Conservation (phyloP, 331 rosid genomes). For the Malus hybrid region DNA sequence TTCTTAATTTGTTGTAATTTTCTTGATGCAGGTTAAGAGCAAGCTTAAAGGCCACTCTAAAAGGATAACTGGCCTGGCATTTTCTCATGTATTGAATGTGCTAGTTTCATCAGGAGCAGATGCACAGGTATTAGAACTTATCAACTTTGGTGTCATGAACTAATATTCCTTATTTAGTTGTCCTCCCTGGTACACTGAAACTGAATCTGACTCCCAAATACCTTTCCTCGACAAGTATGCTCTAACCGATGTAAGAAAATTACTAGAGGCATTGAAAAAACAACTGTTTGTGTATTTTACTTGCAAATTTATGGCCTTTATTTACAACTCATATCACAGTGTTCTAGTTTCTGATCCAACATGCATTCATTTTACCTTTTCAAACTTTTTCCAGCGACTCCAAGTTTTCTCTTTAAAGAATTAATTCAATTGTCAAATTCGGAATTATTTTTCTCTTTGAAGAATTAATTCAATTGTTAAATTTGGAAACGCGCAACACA, state of each 20-base stretch:
- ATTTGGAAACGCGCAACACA: not conserved
- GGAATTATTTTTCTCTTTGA: not conserved
- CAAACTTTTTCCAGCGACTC: not conserved
- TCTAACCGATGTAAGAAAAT: not conserved
- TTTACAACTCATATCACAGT: not conserved
- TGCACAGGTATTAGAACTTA: conserved; percentile 63
- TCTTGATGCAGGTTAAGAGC: conserved; percentile 75
- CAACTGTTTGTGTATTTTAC: not conserved
- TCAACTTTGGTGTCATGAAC: not conserved
- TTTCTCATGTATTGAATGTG: conserved; percentile 75
- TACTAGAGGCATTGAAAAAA: not conserved
- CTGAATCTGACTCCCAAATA: not conserved
- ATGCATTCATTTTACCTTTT: not conserved
- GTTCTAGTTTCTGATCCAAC: not conserved
- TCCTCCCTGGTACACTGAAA: not conserved
- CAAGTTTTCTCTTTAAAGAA: not conserved
- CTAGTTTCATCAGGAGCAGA: conserved; percentile 97
- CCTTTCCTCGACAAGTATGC: not conserved
- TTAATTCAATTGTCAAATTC: too few species aligned
- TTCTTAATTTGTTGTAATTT: conserved; percentile 19
- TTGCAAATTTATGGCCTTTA: not conserved
- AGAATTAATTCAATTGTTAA: not conserved
- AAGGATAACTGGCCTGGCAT: conserved; percentile 95
- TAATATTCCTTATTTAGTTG: not conserved
- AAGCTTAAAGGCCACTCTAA: conserved; percentile 95